Conservation (phyloP, 2,329 filamentous ascomycete species). For the Xylogone sp. region DNA sequence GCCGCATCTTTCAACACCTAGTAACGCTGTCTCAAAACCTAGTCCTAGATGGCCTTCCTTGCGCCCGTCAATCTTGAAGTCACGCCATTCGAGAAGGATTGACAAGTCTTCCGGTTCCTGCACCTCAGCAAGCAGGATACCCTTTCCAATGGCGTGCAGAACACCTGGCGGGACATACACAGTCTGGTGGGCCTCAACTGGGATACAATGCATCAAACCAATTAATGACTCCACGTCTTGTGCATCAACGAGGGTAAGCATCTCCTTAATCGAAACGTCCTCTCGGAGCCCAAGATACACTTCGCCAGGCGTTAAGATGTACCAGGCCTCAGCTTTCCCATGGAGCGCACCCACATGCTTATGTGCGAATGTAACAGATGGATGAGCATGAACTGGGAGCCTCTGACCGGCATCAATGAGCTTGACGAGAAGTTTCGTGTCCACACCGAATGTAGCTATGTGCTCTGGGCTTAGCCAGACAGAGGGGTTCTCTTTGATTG, state of each 20-base stretch:
- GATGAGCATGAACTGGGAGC: slow-evolving; percentile 6
- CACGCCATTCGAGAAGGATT: slow-evolving; percentile 3
- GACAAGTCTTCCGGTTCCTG: slow-evolving; percentile 4
- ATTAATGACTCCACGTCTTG: slow-evolving; percentile 4
- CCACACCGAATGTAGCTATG: not conserved
- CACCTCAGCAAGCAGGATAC: slow-evolving; percentile 4
- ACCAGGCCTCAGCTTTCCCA: slow-evolving; percentile 6
- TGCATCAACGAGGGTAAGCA: not conserved
- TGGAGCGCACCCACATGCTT: slow-evolving; percentile 1
- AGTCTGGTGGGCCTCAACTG: slow-evolving; percentile 3
- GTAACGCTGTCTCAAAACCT: slow-evolving; percentile 3
- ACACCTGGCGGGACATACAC: slow-evolving; percentile 5
- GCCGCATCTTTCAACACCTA: not conserved
- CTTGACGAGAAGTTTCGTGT: slow-evolving; percentile 6
- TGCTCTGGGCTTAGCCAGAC: slow-evolving; percentile 5
- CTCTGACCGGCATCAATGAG: slow-evolving; percentile 6
- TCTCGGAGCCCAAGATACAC: slow-evolving; percentile 2
- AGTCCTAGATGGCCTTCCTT: slow-evolving; percentile 1
- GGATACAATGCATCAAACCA: slow-evolving; percentile 1
- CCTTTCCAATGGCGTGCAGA: slow-evolving; percentile 4
- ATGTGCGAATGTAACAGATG: slow-evolving; percentile 1
- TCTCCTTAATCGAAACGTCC: slow-evolving; percentile 2
- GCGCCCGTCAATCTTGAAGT: not conserved
- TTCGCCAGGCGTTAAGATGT: slow-evolving; percentile 4
- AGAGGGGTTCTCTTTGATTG: slow-evolving; percentile 1